Evolutionary conservation across 2,329 filamentous ascomycete genomes (phyloP).

Genomic region (Fusarium sp.): DNA sequence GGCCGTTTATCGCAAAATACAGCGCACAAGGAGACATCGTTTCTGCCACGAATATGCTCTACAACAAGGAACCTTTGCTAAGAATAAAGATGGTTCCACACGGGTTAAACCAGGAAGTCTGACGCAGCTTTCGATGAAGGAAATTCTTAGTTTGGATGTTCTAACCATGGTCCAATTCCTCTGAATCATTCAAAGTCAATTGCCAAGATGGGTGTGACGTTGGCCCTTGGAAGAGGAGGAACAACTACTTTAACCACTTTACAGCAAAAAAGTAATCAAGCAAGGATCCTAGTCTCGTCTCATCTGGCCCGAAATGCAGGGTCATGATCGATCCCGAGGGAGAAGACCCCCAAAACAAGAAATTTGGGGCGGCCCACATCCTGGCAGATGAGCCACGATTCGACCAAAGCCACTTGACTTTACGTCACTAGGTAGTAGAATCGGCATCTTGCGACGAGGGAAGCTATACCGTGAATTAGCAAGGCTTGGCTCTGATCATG

Average conservation of each 20-base stretch:
- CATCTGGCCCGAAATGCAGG: conserved; percentile 20
- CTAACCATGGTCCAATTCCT: not conserved
- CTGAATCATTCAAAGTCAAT: conserved; percentile 15
- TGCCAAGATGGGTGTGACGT: conserved; percentile 40
- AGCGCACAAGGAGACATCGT: conserved; percentile 4
- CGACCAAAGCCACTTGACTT: conserved; percentile 42
- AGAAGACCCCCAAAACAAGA: conserved; percentile 37
- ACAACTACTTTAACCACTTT: not conserved
- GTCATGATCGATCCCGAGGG: conserved; percentile 12
- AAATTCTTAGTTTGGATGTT: conserved; percentile 14
- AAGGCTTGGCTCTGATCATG: conserved; percentile 31
- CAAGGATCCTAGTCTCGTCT: conserved; percentile 23
- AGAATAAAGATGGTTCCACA: not conserved
- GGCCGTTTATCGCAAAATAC: conserved; percentile 20
- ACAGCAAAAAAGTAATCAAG: conserved; percentile 7
- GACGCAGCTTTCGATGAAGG: not conserved
- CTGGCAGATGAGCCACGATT: conserved; percentile 37
- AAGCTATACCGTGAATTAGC: conserved; percentile 23
- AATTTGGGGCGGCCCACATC: conserved; percentile 33
- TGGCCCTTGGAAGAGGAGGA: conserved; percentile 1
- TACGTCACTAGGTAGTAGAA: conserved; percentile 41
- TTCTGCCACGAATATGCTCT: not conserved
- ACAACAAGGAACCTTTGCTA: not conserved
- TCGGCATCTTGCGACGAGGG: conserved; percentile 28
- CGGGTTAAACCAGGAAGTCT: not conserved